Evolutionary conservation across 2,329 filamentous ascomycete genomes (phyloP).

Genomic region (Xenosphaeropsis pyriputrescens): DNA sequence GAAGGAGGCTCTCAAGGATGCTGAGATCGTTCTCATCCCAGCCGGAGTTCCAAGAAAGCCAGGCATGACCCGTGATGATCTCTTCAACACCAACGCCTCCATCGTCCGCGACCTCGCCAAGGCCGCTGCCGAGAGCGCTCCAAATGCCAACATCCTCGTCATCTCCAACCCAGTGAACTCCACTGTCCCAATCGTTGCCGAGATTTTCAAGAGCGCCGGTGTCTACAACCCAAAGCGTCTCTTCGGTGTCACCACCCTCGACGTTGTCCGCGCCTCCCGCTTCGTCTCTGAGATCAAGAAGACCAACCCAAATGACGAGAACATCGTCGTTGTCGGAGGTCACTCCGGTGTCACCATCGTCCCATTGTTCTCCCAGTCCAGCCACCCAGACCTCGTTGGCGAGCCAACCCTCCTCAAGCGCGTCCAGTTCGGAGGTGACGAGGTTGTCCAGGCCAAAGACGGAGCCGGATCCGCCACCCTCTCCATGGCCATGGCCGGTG

Average conservation of each 20-base stretch:
- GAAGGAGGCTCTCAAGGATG: constrained; percentile 63
- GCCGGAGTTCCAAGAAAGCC: constrained; percentile 91
- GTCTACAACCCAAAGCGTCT: constrained; percentile 99
- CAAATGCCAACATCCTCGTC: constrained; percentile 89
- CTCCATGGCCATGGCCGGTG: constrained; percentile 96
- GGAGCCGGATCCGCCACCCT: constrained; percentile 93
- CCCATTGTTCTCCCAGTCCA: constrained; percentile 89
- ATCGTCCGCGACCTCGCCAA: constrained; percentile 98
- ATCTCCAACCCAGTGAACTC: constrained; percentile 99
- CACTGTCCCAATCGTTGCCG: constrained; percentile 91
- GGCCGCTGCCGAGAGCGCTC: constrained; percentile 75
- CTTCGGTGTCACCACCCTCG: constrained; percentile 98
- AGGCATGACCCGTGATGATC: constrained; percentile 98
- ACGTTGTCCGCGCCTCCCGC: constrained; percentile 92
- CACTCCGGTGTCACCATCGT: constrained; percentile 98
- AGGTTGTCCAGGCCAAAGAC: constrained; percentile 98
- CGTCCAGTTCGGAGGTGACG: constrained; percentile 97
- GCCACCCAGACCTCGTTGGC: constrained; percentile 69
- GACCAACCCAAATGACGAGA: constrained; percentile 83
- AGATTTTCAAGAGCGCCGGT: constrained; percentile 88
- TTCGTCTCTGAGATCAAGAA: constrained; percentile 93
- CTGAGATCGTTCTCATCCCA: constrained; percentile 93
- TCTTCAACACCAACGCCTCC: constrained; percentile 99
- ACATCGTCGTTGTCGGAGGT: constrained; percentile 90
- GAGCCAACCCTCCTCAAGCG: constrained; percentile 65